Conservation (phyloP, 768 basidiomycete genomes). For the Boletus reticulatus region DNA sequence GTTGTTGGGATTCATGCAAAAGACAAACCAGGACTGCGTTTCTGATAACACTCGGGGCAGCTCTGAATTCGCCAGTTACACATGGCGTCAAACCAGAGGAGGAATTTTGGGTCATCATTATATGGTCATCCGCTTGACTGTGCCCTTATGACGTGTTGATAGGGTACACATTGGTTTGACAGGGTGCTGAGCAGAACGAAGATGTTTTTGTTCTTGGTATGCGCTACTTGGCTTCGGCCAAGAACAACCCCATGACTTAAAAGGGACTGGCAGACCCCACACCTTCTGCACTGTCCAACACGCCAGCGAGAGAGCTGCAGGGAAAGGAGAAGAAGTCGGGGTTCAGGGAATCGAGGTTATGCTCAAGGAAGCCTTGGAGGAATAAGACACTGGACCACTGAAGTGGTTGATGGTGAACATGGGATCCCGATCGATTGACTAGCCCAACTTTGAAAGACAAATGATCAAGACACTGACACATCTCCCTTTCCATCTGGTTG, state of each 20-base stretch:
- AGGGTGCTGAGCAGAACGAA: conserved; percentile 93
- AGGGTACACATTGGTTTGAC: conserved; percentile 94
- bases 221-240: conserved; percentile 79
- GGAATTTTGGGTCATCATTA: no score
- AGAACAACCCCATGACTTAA: conserved; percentile 90
- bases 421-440: no score
- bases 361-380: no score
- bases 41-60: conserved; percentile 72
- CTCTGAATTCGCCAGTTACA: conserved; percentile 74
- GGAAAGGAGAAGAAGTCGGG: no score
- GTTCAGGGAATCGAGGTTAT: no score
- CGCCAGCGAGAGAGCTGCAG: no score
- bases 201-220: conserved; percentile 91
- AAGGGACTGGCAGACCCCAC: conserved; percentile 54
- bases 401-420: no score
- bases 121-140: conserved; percentile 61
- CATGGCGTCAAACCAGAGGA: conserved; percentile 49
- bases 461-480: no score
- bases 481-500: no score
- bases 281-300: no score
- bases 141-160: conserved; percentile 79
- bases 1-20: conserved; percentile 93
- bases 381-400: no score
- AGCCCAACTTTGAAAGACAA: no score
- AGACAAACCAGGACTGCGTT: conserved; percentile 87